Base-by-base conservation (phyloP, 495 filamentous ascomycete species). In the Penicillium robsamsonii region DNA sequence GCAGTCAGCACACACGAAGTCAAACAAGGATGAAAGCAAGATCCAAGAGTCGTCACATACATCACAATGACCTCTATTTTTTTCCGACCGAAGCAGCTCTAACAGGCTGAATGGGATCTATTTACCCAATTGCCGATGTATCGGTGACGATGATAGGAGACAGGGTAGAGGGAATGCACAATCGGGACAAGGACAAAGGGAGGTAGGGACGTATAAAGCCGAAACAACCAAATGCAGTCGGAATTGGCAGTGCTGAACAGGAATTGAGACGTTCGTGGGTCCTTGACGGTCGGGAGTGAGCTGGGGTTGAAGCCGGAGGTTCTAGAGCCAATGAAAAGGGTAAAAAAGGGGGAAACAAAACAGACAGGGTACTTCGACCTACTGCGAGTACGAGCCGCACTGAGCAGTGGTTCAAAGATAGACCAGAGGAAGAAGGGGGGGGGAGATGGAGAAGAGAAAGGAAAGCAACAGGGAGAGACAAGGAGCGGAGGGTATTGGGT, bases 401-500 rank as follows among this genome's bases (percentile, higher is more conserved):
- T 46, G 52, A 56, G 53, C 61, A 63, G 53, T 55, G 56, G 46
- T 52, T 55, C 30, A 55, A 53, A 57, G 56, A 52, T 18, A 50
- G 42, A 60, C 25, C 40, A 38, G 24, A 35, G 43, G 38, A 49
- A 50, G 40, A 63, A 56, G 54, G 50, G 52, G 44, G 47, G 22
- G 22, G 2, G 56, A 38, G 37, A 55, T 52, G 40, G 46, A 50
- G 46, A 31, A 58, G 48, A 61, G 43, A 52, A 59, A 63, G 61
- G 58, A 58, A 63, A 55, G 54, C 54, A 63, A 54, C 55, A 59
- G 64, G 41, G 56, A 63, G 62, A 38, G 35, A 38, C 35, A 38
- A 15, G 35, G 35, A 38, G 35, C 35, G 60, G 60, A 63, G 55
- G 22, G 66, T 68, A 66, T 66, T 63, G 53, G 43, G 41, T 15